phyloP scores from a whole-genome alignment of 805 yeast genomes.

The Kluyveromyces wickerhamii region DNA sequence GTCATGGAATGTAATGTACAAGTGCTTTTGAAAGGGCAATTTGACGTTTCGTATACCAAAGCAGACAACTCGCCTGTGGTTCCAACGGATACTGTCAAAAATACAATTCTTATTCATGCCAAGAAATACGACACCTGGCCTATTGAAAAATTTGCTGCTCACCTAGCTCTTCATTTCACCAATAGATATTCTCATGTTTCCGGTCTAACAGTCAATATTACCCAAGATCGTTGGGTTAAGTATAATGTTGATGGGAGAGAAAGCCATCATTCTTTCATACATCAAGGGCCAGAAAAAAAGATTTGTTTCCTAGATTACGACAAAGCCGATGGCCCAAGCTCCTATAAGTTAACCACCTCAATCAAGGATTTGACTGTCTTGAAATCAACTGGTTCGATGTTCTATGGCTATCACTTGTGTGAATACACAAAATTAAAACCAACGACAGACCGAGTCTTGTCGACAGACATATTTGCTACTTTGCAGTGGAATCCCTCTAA shows the following conservation, averaged over 20 bases:
- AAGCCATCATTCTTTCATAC: constrained; percentile 78
- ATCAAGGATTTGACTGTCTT: constrained; percentile 74
- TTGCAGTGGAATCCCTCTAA: constrained; percentile 57
- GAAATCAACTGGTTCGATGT: constrained; percentile 89
- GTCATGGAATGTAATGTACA: constrained; percentile 79
- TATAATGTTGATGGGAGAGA: constrained; percentile 62
- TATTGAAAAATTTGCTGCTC: constrained; percentile 82
- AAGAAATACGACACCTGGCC: constrained; percentile 83
- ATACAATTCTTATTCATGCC: constrained; percentile 79
- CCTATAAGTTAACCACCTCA: constrained; percentile 54
- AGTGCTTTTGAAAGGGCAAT: constrained; percentile 66
- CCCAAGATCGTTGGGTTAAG: constrained; percentile 76
- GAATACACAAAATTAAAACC: constrained; percentile 85
- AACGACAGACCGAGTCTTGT: constrained; percentile 74
- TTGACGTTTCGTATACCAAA: constrained; percentile 73
- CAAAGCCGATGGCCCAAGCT: constrained; percentile 38
- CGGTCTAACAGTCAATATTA: constrained; percentile 58
- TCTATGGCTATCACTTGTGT: constrained; percentile 77
- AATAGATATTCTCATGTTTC: constrained; percentile 68
- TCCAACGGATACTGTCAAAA: constrained; percentile 91
- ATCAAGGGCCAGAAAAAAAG: constrained; percentile 79
- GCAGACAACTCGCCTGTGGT: constrained; percentile 88
- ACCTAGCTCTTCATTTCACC: constrained; percentile 73
- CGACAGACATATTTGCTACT: constrained; percentile 72
- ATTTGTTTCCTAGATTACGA: constrained; percentile 45